Evolutionary conservation across 306 rosid species (phyloP).

Genomic region (Prosopis cineraria): DNA sequence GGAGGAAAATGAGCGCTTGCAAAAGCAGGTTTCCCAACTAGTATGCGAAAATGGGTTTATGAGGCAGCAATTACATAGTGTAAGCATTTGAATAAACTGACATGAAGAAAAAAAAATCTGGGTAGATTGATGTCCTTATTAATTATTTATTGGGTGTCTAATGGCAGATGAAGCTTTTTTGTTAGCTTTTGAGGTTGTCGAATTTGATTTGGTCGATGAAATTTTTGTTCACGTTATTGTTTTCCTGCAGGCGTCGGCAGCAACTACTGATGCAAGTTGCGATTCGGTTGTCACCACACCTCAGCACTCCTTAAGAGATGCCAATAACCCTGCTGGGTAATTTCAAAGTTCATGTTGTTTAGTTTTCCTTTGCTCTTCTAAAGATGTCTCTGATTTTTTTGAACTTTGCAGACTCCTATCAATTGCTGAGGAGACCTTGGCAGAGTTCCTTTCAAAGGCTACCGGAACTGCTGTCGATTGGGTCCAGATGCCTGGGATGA

Average conservation of each 20-base stretch:
- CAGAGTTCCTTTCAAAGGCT: constrained; percentile 99
- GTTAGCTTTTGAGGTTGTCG: constrained; percentile 7
- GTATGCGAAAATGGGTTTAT: constrained; percentile 93
- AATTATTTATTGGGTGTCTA: neutral
- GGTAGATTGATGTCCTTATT: constrained; percentile 11
- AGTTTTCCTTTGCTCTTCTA: constrained; percentile 21
- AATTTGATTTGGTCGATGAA: constrained; percentile 11
- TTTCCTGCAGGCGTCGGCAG: constrained; percentile 65
- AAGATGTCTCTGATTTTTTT: constrained; percentile 7
- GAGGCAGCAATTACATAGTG: constrained; percentile 90
- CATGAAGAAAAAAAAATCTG: neutral
- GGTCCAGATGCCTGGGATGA: constrained; percentile 99
- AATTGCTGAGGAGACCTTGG: constrained; percentile 97
- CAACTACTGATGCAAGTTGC: constrained; percentile 88
- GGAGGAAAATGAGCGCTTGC: constrained; percentile 99
- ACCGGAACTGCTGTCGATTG: constrained; percentile 99
- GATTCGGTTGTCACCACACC: constrained; percentile 91
- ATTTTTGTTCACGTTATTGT: constrained; percentile 15
- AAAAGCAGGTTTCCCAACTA: constrained; percentile 96
- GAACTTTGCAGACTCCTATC: constrained; percentile 82
- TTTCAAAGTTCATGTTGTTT: constrained; percentile 10
- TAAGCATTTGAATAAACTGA: constrained; percentile 40
- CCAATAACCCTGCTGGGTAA: constrained; percentile 99
- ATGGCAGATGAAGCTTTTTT: neutral
- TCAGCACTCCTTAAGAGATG: constrained; percentile 80